These are phyloP conservation scores for Peronospora tabacina DNA, from an alignment of 352 stramenopile species.

Conservation along the genomic window DNA sequence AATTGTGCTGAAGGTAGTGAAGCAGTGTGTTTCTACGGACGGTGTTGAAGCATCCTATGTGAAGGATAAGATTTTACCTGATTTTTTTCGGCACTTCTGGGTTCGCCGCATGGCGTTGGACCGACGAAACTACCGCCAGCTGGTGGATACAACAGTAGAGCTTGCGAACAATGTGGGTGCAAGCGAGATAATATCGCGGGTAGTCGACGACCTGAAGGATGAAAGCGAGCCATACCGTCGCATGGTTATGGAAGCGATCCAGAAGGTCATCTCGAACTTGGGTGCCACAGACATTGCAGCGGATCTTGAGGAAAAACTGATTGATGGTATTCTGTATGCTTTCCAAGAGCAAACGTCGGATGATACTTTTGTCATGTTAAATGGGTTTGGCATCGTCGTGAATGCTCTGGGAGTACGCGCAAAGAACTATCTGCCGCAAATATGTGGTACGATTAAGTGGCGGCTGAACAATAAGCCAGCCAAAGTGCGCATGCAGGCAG, in stretches of 20 bases:
- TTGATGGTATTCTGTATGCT: constrained; percentile 98
- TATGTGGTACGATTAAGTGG: constrained; percentile 99
- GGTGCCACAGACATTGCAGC: constrained; percentile 94
- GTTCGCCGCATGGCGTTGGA: constrained; percentile 97
- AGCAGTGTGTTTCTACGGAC: constrained; percentile 97
- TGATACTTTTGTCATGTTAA: constrained; percentile 93
- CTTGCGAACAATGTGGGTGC: constrained; percentile 98
- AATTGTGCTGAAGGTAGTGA: constrained; percentile 94
- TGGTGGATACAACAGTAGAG: constrained; percentile 98
- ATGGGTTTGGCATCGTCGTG: constrained; percentile 97
- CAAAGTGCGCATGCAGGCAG: constrained; percentile 98
- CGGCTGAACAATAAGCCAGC: constrained; percentile 98
- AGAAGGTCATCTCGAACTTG: constrained; percentile 97
- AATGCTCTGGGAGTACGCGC: constrained; percentile 95
- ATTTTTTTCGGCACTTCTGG: constrained; percentile 99
- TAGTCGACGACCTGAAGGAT: constrained; percentile 99
- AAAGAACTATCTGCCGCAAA: constrained; percentile 98
- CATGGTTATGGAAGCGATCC: constrained; percentile 99
- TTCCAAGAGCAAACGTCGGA: constrained; percentile 97
- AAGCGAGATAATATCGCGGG: constrained; percentile 94
- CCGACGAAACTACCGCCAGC: constrained; percentile 95
- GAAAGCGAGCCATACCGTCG: constrained; percentile 97
- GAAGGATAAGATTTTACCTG: constrained; percentile 95
- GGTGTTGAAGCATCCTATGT: constrained; percentile 98
- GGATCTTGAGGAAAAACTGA: constrained; percentile 97